These are phyloP conservation scores for Arachnopeziza araneosa DNA, from an alignment of 2,329 filamentous ascomycete genomes.

Conservation along the genomic window DNA sequence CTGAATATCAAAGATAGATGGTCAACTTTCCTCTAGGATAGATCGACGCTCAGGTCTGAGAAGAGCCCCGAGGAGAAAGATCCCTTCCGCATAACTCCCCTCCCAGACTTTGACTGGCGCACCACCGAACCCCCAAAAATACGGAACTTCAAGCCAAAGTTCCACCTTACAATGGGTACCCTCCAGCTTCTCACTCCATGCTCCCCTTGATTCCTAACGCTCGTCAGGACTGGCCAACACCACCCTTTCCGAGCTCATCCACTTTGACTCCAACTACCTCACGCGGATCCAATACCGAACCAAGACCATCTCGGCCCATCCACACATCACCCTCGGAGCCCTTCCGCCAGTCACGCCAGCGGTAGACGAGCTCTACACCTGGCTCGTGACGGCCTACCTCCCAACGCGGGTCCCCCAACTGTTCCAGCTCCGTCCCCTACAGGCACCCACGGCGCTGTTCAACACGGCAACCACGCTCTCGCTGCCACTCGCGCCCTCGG, in stretches of 20 bases:
- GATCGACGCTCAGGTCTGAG: too few species aligned
- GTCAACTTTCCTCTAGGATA: too few species aligned
- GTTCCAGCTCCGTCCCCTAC: slow-evolving; percentile 32
- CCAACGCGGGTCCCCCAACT: slow-evolving; percentile 51
- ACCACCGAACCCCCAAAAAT: slow-evolving; percentile 46
- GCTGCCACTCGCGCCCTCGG: slow-evolving; percentile 34
- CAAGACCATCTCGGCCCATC: slow-evolving; percentile 39
- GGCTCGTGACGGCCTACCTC: slow-evolving; percentile 48
- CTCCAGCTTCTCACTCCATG: not conserved
- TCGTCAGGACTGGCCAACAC: slow-evolving; percentile 46
- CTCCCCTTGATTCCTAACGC: not conserved
- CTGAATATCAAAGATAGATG: too few species aligned
- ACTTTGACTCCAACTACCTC: slow-evolving; percentile 54
- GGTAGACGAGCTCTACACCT: slow-evolving; percentile 51
- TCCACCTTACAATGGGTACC: slow-evolving; percentile 58
- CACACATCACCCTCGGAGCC: slow-evolving; percentile 35
- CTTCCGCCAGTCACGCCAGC: slow-evolving; percentile 37
- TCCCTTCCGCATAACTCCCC: slow-evolving; percentile 28
- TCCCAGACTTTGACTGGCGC: slow-evolving; percentile 45
- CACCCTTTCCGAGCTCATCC: slow-evolving; percentile 47
- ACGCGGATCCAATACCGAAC: slow-evolving; percentile 45
- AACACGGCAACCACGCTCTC: slow-evolving; percentile 42
- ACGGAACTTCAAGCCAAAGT: slow-evolving; percentile 55
- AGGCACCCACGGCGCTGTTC: slow-evolving; percentile 30
- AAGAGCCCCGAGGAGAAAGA: not conserved